Evolutionary conservation across 768 basidiomycete species (phyloP), one percentile per base, ranked within the genome.

Genomic region (Glaciozyma martinii): DNA sequence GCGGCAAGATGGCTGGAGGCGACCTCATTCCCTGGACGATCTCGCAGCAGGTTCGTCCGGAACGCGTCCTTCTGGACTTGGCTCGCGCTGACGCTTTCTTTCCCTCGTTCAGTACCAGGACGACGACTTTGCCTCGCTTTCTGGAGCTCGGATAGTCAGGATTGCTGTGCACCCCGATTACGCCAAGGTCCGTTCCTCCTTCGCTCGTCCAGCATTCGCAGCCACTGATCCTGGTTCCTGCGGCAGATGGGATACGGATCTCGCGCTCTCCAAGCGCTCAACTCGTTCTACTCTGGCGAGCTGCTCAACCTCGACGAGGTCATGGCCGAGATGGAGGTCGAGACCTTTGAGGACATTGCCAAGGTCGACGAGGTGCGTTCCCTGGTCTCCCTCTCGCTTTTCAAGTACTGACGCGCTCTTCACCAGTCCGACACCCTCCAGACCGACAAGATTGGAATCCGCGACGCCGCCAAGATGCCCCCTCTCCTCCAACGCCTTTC

Each of bases 21-120:
- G 95, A 99, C 78, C 85, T 99, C 84, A 95, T 99, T 65, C 95
- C 95, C 0, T 99, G 95, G 94, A 80, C 95, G 30, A 80, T 99
- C 54, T 85, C 89, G 52, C 90, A 92, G 76, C 80, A 81, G 75
- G 79, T 78, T 56, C 47, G 76, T 57, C n/a, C 16, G 58, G 27
- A 29, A 27, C 27, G 23, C 19, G 6, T n/a, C n/a, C 18, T 52
- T 37, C 27, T 57, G 25, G 25, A 37, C 46, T 25, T 8, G 12
- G 37, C 37, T 40, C 16, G 59, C 29, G 10, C n/a, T 60, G 61
- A 71, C 73, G 57, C 67, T 33, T 21, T 7, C 27, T 16, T 33
- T 40, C 4, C 42, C 42, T 32, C 33, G 29, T 52, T n/a, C 85
- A 97, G 80, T 99, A 89, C 80, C 91, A 95, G 79, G 95, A 99